Percentiles rank a stretch among this genome's conserved stretches.
These are phyloP conservation scores for Aspergillus diversus DNA, from an alignment of 495 filamentous ascomycete genomes.

Conservation along the genomic window DNA sequence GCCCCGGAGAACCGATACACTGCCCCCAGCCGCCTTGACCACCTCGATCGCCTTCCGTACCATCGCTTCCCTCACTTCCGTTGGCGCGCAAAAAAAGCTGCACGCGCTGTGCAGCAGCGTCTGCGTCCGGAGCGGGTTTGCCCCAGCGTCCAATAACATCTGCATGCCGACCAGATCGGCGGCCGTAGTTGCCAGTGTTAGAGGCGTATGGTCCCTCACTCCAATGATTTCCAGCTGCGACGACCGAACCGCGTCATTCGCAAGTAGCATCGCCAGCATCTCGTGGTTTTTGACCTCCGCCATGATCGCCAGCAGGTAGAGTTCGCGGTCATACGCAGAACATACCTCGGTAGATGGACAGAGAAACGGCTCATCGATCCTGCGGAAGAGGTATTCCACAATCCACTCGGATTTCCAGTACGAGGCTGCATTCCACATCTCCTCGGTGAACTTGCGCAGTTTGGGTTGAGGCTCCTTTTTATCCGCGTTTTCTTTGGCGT, in stretches of 20 bases:
- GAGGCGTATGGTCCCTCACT: background rate
- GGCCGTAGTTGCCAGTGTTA: background rate
- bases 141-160: background rate
- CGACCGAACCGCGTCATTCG: background rate
- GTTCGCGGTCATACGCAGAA: background rate
- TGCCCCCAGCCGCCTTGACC: background rate
- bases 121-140: background rate
- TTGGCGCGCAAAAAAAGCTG: background rate
- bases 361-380: background rate
- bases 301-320: background rate
- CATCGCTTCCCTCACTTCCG: too few species aligned
- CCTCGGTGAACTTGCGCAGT: background rate
- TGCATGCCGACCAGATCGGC: background rate
- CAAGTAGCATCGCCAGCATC: background rate
- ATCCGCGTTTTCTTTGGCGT: background rate
- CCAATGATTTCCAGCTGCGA: background rate
- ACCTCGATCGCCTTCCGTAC: background rate
- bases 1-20: background rate
- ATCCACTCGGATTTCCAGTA: background rate
- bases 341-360: background rate
- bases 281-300: background rate
- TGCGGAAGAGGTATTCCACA: background rate
- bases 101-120: background rate
- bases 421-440: background rate
- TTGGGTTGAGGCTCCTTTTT: too few species aligned